phyloP scores from a whole-genome alignment of 2,329 filamentous ascomycete species.

The Ophiostoma piceae region DNA sequence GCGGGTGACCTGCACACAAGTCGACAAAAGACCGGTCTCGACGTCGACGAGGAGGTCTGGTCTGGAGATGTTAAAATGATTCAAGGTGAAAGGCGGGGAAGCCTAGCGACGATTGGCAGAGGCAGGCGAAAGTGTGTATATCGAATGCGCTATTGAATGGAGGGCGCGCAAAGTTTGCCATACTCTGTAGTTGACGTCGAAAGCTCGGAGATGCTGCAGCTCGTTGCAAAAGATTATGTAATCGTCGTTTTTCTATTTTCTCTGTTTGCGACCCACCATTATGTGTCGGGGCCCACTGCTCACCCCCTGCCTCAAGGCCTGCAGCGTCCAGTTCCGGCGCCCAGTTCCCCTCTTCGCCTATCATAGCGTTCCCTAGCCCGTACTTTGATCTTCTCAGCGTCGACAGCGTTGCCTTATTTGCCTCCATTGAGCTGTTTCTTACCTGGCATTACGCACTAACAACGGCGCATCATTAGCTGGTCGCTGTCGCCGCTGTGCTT shows the following conservation, averaged over 20 bases:
- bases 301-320: not conserved
- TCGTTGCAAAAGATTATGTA: not conserved
- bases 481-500: not conserved
- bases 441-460: too few relatives aligned
- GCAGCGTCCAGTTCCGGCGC: not conserved
- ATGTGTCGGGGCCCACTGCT: not conserved
- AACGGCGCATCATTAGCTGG: not conserved
- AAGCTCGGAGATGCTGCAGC: not conserved
- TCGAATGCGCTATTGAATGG: not conserved
- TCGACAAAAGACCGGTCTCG: not conserved
- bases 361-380: not conserved
- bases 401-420: not conserved
- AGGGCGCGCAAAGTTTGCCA: not conserved
- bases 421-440: not conserved
- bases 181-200: too few relatives aligned
- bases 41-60: not conserved
- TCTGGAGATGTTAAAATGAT: not conserved
- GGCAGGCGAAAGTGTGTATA: not conserved
- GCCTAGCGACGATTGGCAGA: not conserved
- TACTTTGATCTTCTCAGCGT: not conserved
- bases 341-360: too few relatives aligned
- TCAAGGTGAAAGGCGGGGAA: not conserved
- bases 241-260: not conserved
- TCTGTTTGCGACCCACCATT: not conserved
- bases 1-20: not conserved